phyloP scores from a whole-genome alignment of 2,329 filamentous ascomycete species.

The Fulvia fulva region DNA sequence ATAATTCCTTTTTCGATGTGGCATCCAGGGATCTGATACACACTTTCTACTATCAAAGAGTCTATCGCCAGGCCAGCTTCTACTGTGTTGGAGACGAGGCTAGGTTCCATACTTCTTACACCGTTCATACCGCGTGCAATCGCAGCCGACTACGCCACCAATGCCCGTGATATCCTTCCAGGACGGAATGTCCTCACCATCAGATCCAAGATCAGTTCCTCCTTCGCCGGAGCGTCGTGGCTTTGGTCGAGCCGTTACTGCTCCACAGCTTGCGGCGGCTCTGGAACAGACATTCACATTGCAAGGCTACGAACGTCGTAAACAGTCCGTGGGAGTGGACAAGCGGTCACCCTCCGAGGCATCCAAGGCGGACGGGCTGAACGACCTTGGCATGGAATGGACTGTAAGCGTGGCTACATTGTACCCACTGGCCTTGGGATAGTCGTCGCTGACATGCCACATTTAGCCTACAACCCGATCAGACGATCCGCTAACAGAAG shows the following conservation, averaged over 20 bases:
- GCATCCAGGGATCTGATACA: neutral
- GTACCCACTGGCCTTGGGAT: neutral
- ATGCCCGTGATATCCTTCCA: neutral
- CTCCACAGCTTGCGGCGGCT: slow-evolving; percentile 18
- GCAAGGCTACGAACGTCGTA: neutral
- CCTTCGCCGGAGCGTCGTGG: slow-evolving; percentile 35
- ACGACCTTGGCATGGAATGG: slow-evolving; percentile 8
- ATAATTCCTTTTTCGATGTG: neutral
- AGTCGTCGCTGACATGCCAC: neutral
- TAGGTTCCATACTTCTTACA: neutral
- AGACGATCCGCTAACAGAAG: neutral
- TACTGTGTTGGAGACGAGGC: neutral
- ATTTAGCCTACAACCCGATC: neutral
- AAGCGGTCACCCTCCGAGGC: neutral
- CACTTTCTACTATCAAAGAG: neutral
- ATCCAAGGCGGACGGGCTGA: slow-evolving; percentile 9
- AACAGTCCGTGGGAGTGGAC: neutral
- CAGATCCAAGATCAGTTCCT: neutral
- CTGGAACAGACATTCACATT: slow-evolving; percentile 2
- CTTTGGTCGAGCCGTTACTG: slow-evolving; percentile 14
- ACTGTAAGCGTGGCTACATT: neutral
- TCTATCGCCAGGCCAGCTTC: neutral
- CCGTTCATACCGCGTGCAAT: neutral
- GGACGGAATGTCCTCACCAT: neutral
- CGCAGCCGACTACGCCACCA: neutral